phyloP scores from a whole-genome alignment of 1,139 yeast species.

The Suhomyces kunorum region DNA sequence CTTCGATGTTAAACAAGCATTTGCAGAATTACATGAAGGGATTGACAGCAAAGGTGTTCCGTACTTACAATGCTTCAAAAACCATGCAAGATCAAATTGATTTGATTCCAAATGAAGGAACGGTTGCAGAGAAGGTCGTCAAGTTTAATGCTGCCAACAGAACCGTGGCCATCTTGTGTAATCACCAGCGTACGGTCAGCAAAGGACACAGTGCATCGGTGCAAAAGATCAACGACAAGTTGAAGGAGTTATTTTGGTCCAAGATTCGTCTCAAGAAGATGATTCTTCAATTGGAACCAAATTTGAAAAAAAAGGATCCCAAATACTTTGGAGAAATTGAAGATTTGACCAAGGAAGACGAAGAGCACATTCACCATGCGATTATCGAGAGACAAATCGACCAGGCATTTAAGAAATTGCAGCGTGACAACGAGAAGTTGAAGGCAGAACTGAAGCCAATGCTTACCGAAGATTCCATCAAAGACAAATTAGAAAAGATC shows the following conservation, averaged over 20 bases:
- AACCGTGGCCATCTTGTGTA: conserved; percentile 93
- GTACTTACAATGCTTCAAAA: conserved; percentile 95
- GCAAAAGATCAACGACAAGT: conserved; percentile 72
- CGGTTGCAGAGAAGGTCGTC: conserved; percentile 83
- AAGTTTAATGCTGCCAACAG: conserved; percentile 93
- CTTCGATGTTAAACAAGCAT: conserved; percentile 78
- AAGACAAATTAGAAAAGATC: conserved; percentile 59
- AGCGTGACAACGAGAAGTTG: conserved; percentile 75
- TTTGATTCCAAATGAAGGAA: conserved; percentile 77
- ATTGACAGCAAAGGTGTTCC: conserved; percentile 92
- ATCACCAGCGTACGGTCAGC: conserved; percentile 92
- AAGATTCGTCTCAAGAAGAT: conserved; percentile 71
- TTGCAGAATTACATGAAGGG: conserved; percentile 91
- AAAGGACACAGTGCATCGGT: conserved; percentile 81
- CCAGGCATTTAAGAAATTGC: conserved; percentile 62
- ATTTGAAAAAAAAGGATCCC: conserved; percentile 51
- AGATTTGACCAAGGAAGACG: conserved; percentile 69
- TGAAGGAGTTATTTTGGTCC: conserved; percentile 83
- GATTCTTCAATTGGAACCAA: conserved; percentile 66
- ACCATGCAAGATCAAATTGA: conserved; percentile 96
- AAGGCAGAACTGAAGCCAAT: conserved; percentile 55
- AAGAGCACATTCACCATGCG: conserved; percentile 54
- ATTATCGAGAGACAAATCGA: conserved; percentile 64
- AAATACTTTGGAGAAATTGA: conserved; percentile 68
- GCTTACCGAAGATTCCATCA: conserved; percentile 55